phyloP scores from a whole-genome alignment of 805 yeast species.

The Kluyveromyces starmeri region DNA sequence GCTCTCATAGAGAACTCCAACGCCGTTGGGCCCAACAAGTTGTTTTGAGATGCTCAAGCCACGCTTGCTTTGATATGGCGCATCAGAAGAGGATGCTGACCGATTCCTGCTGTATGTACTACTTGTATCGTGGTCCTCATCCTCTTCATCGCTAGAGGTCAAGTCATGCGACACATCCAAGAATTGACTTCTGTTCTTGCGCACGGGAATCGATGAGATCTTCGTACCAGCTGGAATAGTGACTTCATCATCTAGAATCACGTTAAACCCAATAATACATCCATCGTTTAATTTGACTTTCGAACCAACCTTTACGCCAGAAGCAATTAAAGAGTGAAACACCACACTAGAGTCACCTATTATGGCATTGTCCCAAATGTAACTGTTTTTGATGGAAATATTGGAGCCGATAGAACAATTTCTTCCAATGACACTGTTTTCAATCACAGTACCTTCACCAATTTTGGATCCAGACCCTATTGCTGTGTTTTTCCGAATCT shows the following conservation, averaged over 20 bases:
- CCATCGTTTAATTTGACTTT: conserved; percentile 54
- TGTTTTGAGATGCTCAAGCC: conserved; percentile 14
- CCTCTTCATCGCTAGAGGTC: conserved; percentile 26
- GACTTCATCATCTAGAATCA: conserved; percentile 48
- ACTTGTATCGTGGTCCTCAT: conserved; percentile 15
- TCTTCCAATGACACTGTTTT: conserved; percentile 75
- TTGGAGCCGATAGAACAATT: conserved; percentile 77
- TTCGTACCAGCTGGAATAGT: conserved; percentile 42
- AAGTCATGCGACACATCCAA: conserved; percentile 24
- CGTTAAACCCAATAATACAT: conserved; percentile 70
- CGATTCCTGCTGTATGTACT: conserved; percentile 4
- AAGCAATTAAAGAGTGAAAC: conserved; percentile 63
- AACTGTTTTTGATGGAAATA: conserved; percentile 62
- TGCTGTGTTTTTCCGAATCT: conserved; percentile 68
- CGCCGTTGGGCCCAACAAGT: conserved; percentile 32
- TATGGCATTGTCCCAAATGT: conserved; percentile 76
- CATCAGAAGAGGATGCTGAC: neutral
- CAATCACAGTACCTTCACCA: conserved; percentile 63
- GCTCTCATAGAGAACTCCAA: conserved; percentile 31
- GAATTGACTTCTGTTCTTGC: conserved; percentile 17
- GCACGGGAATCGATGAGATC: conserved; percentile 41
- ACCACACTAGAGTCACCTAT: conserved; percentile 59
- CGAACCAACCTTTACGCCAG: conserved; percentile 45
- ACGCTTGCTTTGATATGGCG: conserved; percentile 7
- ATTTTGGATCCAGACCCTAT: conserved; percentile 71